Base-by-base conservation (phyloP, 768 basidiomycete genomes). In the Boletus vinaceobasis region DNA sequence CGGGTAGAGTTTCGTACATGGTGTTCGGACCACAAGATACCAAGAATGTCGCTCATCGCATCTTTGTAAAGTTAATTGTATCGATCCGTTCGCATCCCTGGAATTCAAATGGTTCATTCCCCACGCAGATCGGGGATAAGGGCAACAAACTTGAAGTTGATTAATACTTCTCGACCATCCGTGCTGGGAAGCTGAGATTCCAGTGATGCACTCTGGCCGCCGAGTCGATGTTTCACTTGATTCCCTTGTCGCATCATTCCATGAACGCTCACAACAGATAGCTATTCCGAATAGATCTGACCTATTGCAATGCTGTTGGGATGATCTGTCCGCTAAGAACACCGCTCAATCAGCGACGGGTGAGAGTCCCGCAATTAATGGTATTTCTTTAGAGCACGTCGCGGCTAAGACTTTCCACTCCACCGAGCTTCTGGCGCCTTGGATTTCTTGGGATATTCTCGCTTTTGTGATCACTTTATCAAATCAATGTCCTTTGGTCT, bases 11-110 rank as follows among this genome's bases (percentile, higher is more conserved):
- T 43, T 33, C 19, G 21, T 43, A 50, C 21, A 50, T 40, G 31
- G 42, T 32, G 15, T 39, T 40, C 5, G 21, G 33, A 52, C 32
- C 27, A 32, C 52, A 40, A 43, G 21, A 64, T 64, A 64, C 65
- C 64, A 52, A 27, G 27, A 42, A 47, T 23, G n/a, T 43, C 27
- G 11, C 48, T 33, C 44, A 13, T 31, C 26, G 9, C 31, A 35
- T 26, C 21, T 36, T 15, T 50, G 27, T 40, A 23, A 26, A 32
- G 26, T 48, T 19, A 7, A 46, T 17, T 17, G 19, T 11, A 43
- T 50, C 38, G 9, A 38, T 33, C 40, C 14, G 6, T 53, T 40
- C 26, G 13, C 31, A 36, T 52, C 43, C n/a, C 33, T 32, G 15
- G 37, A 4, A 31, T 32, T 42, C 27, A 10, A 27, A 48, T n/a